Conservation (phyloP, 768 basidiomycete genomes). For the Auriscalpium orientale region DNA sequence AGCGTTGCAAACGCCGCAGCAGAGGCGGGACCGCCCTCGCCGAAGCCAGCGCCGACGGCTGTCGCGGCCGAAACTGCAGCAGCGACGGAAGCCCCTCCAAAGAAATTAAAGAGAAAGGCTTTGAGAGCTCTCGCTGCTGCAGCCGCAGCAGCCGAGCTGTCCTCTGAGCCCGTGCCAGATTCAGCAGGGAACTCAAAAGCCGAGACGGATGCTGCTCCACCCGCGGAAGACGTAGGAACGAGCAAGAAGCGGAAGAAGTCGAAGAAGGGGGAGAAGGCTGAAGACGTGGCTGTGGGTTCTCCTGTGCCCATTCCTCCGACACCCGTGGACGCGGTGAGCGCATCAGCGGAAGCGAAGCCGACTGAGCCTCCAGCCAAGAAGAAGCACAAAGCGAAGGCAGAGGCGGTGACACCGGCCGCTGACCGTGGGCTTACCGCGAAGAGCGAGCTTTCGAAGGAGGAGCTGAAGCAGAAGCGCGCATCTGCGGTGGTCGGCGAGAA, state of each 20-base stretch:
- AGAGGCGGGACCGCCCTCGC: not conserved
- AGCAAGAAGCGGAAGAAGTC: constrained; percentile 5
- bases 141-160: not conserved
- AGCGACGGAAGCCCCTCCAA: constrained; percentile 3
- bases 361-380: constrained; percentile 8
- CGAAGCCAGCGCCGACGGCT: constrained; percentile 17
- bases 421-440: constrained; percentile 9
- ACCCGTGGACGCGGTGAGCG: not conserved
- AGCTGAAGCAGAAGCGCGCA: constrained; percentile 47
- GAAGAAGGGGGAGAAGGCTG: not conserved
- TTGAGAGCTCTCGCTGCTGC: constrained; percentile 11
- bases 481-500: constrained; percentile 36
- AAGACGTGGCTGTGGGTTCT: not conserved
- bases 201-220: not conserved
- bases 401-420: constrained; percentile 3
- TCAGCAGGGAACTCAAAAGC: not conserved
- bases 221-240: not conserved
- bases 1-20: not conserved
- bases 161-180: not conserved
- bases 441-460: constrained; percentile 28
- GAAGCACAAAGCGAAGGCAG: constrained; percentile 12
- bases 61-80: not conserved
- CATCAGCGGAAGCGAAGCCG: not conserved
- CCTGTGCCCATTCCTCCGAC: not conserved
- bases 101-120: constrained; percentile 38